Percentiles rank a stretch among this genome's conserved stretches.
These are phyloP conservation scores for Clathrus columnatus DNA, from an alignment of 768 basidiomycete species.

Conservation along the genomic window DNA sequence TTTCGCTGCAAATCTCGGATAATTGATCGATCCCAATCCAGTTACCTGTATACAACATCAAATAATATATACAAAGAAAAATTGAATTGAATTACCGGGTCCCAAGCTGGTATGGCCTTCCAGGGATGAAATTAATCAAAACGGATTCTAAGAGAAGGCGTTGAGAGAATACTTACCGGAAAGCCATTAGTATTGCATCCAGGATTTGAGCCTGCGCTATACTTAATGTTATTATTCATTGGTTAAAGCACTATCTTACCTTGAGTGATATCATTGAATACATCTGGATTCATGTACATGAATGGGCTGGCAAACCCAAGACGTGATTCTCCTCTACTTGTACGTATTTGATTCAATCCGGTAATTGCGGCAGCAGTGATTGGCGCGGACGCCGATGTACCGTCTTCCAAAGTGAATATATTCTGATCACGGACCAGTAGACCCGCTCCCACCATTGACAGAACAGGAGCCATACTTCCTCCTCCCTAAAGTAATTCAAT, in stretches of 20 bases:
- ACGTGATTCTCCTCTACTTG: conserved; percentile 21
- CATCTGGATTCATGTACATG: conserved; percentile 21
- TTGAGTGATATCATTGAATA: conserved; percentile 21
- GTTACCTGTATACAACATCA: no score
- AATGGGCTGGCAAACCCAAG: conserved; percentile 31
- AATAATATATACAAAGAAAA: no score
- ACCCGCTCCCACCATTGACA: conserved; percentile 16
- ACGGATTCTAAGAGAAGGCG: background rate
- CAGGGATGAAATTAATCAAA: no score
- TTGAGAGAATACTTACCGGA: conserved; percentile 6
- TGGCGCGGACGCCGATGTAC: no score
- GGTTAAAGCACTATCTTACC: no score
- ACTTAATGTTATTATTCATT: no score
- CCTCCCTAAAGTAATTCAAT: background rate
- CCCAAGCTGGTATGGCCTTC: conserved; percentile 18
- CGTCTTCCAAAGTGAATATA: conserved; percentile 3
- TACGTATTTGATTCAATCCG: conserved; percentile 19
- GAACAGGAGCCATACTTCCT: background rate
- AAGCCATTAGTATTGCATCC: conserved; percentile 22
- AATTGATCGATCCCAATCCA: no score
- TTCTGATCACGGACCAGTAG: conserved; percentile 14
- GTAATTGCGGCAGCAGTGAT: no score
- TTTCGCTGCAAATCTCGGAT: no score
- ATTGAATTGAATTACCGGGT: no score
- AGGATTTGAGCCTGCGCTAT: conserved; percentile 14